Conservation (phyloP, 441 rosid genomes). For the Populus hybrid region DNA sequence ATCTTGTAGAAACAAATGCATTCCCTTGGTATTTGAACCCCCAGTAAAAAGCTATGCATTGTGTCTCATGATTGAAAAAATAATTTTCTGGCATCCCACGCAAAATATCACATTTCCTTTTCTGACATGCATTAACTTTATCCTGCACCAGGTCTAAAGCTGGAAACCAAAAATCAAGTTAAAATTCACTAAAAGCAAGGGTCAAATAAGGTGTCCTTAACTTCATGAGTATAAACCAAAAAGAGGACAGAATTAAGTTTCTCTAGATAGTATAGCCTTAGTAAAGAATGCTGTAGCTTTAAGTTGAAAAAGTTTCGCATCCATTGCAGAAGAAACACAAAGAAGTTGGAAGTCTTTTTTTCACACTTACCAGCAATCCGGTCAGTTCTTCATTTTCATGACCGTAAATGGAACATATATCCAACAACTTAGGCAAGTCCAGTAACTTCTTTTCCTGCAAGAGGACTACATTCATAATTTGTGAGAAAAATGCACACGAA, state of each 20-base stretch:
- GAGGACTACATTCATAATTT: slow-evolving; percentile 57
- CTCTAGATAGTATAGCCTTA: not conserved
- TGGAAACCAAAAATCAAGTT: not conserved
- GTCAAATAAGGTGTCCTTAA: not conserved
- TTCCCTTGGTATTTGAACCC: not conserved
- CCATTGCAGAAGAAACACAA: not conserved
- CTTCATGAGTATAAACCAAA: not conserved
- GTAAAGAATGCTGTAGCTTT: not conserved
- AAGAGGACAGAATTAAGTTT: not conserved
- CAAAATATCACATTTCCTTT: not conserved
- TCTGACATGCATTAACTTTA: not conserved
- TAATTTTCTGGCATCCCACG: not conserved
- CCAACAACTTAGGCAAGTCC: slow-evolving; percentile 92
- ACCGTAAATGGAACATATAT: slow-evolving; percentile 87
- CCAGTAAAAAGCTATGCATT: not conserved
- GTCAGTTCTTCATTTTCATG: slow-evolving; percentile 90
- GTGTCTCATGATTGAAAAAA: not conserved
- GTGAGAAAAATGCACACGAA: slow-evolving; percentile 40
- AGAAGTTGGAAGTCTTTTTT: not conserved
- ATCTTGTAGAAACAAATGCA: not conserved
- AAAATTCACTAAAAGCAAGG: not conserved
- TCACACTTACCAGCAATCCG: slow-evolving; percentile 56
- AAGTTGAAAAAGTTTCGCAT: not conserved
- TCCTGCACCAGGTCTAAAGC: not conserved
- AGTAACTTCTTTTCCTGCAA: slow-evolving; percentile 92